Conservation (phyloP, 768 basidiomycete genomes). For the Solioccasus polychromus region DNA sequence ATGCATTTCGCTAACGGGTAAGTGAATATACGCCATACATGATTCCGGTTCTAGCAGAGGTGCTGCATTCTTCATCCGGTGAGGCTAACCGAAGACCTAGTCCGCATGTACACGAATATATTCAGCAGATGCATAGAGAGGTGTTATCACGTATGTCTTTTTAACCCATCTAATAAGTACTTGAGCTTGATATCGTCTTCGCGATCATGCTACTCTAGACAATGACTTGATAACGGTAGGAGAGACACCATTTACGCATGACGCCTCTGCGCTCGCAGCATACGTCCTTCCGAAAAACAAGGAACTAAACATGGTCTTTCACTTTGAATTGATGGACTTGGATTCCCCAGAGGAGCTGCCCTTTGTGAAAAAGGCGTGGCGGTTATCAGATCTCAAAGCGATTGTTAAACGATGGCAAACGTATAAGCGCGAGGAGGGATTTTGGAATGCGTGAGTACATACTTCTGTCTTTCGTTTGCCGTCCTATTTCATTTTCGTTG, state of each 20-base stretch:
- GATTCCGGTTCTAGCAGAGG: background rate
- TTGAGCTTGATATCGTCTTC: no score
- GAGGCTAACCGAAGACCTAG: slow-evolving; percentile 30
- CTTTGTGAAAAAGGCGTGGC: slow-evolving; percentile 47
- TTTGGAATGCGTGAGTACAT: slow-evolving; percentile 61
- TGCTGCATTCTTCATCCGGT: background rate
- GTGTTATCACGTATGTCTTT: slow-evolving; percentile 54
- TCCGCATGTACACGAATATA: slow-evolving; percentile 62
- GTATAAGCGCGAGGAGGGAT: slow-evolving; percentile 54
- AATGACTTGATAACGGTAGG: slow-evolving; percentile 64
- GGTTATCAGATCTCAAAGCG: slow-evolving; percentile 48
- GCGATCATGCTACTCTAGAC: slow-evolving; percentile 32
- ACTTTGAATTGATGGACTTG: slow-evolving; percentile 60
- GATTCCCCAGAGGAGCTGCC: slow-evolving; percentile 45
- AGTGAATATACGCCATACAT: slow-evolving; percentile 11
- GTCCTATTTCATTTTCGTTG: background rate
- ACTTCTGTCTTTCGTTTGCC: background rate
- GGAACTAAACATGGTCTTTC: slow-evolving; percentile 65
- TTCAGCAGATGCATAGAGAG: slow-evolving; percentile 62
- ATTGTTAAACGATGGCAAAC: slow-evolving; percentile 52
- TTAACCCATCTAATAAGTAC: slow-evolving; percentile 16
- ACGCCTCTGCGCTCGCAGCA: slow-evolving; percentile 46
- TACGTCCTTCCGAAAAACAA: slow-evolving; percentile 57
- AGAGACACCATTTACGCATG: slow-evolving; percentile 59
- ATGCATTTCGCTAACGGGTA: slow-evolving; percentile 61